Evolutionary conservation across 106 monocot species (phyloP), one percentile per base, ranked within the genome.

Genomic region (Dioscorea alata): DNA sequence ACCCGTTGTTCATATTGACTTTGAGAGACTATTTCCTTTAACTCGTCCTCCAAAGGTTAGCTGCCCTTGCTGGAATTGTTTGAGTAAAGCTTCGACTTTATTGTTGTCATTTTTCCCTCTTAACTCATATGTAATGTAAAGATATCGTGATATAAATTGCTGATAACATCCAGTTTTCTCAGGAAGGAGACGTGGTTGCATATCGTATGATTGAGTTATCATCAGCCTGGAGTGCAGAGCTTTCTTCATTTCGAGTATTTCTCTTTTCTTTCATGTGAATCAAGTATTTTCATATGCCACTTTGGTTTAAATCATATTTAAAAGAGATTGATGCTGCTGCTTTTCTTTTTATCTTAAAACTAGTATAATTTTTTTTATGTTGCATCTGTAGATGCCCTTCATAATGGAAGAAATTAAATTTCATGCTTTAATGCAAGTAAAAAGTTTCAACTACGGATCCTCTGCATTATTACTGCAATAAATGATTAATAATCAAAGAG

Each of bases 191-290:
- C 68, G 60, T 86, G 15, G 60, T 95, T 82, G 88, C 68, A 4
- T 95, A 95, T 74, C 88, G 85, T 20, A 19, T 95, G 54, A 70
- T 95, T 69, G 95, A 95, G 63, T 64, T 91, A 60, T 88, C 95
- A 48, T 84, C 90, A 24, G 75, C 86, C 13, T 91, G 83, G 91
- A 88, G 91, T 58, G 88, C 95, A 33, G 88, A 95, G 65, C 79
- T 95, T 60, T 95, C 95, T 80, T 42, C 86, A 64, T 85, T 77
- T 63, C 78, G 91, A 49, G 95, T 95, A 91, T 71, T 84, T 56
- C 35, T 23, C 76, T 13, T 34, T 2, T 35, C 42, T 42, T 42
- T 42, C 6, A 8, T 8, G 1, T 0, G 6, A 42, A 42, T 42
- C 10, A 42, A 42, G 42, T 42, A 8, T 42, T 42, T 3, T 42